Conservation (phyloP, 202 grass and related monocot species). For the Panicum virgatum region DNA sequence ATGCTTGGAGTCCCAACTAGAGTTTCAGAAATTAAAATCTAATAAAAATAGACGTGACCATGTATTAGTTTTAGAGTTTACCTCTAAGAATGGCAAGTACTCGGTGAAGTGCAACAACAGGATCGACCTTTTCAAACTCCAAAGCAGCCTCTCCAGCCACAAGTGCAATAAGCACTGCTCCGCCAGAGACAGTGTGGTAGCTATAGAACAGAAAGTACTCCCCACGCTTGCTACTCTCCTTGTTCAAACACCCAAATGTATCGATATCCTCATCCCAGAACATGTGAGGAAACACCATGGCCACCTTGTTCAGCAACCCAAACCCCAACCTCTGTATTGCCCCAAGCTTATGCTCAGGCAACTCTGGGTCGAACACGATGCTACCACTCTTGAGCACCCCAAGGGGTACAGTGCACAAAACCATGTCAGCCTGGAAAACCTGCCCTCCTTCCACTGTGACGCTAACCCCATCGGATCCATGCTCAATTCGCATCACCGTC, state of each 20-base stretch:
- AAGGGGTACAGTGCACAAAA: slow-evolving; percentile 81
- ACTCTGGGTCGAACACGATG: slow-evolving; percentile 68
- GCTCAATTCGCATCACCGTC: slow-evolving; percentile 60
- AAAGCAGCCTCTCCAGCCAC: slow-evolving; percentile 87
- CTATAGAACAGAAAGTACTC: slow-evolving; percentile 95
- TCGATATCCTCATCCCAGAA: slow-evolving; percentile 95
- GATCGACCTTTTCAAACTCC: slow-evolving; percentile 83
- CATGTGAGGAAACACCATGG: slow-evolving; percentile 84
- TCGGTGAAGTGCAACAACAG: slow-evolving; percentile 66
- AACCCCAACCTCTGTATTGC: slow-evolving; percentile 81
- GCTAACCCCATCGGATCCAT: slow-evolving; percentile 57
- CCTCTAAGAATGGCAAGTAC: slow-evolving; percentile 90
- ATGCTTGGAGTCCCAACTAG: neutral
- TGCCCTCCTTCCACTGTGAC: slow-evolving; percentile 64
- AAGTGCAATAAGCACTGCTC: slow-evolving; percentile 78
- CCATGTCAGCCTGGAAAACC: slow-evolving; percentile 85
- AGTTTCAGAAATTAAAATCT: neutral
- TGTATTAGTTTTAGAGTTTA: slow-evolving; percentile 32
- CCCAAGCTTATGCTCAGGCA: slow-evolving; percentile 65
- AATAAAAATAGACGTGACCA: neutral
- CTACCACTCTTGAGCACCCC: slow-evolving; percentile 73
- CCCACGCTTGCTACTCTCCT: slow-evolving; percentile 75
- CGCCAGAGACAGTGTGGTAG: slow-evolving; percentile 94
- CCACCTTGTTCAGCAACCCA: slow-evolving; percentile 90
- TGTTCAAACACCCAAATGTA: slow-evolving; percentile 92